Conservation (phyloP, 2,329 filamentous ascomycete genomes). For the Penicillium brevicompactum region DNA sequence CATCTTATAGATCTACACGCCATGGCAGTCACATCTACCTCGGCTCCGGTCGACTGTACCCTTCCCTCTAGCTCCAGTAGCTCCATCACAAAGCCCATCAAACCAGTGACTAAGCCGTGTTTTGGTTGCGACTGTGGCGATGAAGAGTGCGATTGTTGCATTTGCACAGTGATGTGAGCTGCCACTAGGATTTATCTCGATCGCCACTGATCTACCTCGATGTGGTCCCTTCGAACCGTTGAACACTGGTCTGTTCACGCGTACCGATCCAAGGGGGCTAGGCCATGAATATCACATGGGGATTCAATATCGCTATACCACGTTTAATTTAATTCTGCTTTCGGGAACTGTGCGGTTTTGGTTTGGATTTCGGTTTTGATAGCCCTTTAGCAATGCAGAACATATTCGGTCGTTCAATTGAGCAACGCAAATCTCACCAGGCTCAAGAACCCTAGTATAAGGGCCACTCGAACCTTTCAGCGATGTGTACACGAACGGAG, state of each 20-base stretch:
- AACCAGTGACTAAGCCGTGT: constrained; percentile 42
- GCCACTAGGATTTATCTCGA: neutral
- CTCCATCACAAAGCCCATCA: constrained; percentile 42
- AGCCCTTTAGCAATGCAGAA: neutral
- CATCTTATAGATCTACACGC: neutral
- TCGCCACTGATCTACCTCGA: neutral
- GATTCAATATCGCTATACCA: neutral
- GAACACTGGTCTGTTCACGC: neutral
- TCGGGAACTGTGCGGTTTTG: neutral
- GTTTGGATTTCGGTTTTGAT: neutral
- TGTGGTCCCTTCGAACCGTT: neutral
- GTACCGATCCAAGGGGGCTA: neutral
- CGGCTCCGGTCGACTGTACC: constrained; percentile 32
- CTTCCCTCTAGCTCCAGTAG: constrained; percentile 40
- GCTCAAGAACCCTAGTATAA: neutral
- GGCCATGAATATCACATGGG: neutral
- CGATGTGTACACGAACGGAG: too few relatives aligned
- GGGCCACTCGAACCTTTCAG: too few relatives aligned
- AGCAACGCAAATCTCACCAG: neutral
- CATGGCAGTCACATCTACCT: constrained; percentile 21
- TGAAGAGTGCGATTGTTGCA: constrained; percentile 45
- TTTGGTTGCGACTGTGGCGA: constrained; percentile 46
- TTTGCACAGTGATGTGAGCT: constrained; percentile 44
- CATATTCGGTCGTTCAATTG: neutral
- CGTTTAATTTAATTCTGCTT: neutral